Base-by-base conservation (phyloP, 345 rosid species). In the Moricandia moricandioides region DNA sequence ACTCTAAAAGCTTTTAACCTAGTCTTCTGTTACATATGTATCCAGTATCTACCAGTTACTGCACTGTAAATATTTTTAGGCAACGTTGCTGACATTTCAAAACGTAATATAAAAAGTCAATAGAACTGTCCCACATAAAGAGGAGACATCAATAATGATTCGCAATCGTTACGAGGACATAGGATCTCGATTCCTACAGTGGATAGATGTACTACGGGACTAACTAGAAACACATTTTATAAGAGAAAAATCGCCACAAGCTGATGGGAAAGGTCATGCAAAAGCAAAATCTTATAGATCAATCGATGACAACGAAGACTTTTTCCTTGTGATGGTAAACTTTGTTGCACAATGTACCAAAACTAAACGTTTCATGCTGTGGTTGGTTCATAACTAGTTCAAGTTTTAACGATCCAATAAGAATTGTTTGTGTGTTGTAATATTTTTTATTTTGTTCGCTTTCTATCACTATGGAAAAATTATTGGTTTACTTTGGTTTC, bases 181-280 rank as follows among this genome's bases (percentile, higher is more conserved):
- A 43, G 65, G 82, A 79, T 73, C 70, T 73, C 59, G 74, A 72
- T 55, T 62, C 78, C 70, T 61, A 68, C 78, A 68, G 74, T 70
- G 26, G 67, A 77, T 69, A 51, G 35, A 24, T 61, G 71, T 71
- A 47, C 80, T 54, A 60, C 54, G 68, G 59, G 82, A 75, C 82
- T 84, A 49, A 62, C 67, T 67, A 49, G 47, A 52, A 74, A 82
- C 82, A 86, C 69, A 68, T 72, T 65, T 57, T 8, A 18, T 18
- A 66, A 58, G 39, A 75, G 87, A 74, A 83, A 84, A 84, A 75
- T 82, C 83, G 56, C 78, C 80, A 83, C 86, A 86, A 79, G 88
- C 79, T 87, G 89, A 82, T 68, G 85, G 78, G 80, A 81, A 58
- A 76, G 74, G 56, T 74, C 65, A 62, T 52, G 64, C 49, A 82